phyloP scores from a whole-genome alignment of 306 rosid species.

The Dryas drummondii region DNA sequence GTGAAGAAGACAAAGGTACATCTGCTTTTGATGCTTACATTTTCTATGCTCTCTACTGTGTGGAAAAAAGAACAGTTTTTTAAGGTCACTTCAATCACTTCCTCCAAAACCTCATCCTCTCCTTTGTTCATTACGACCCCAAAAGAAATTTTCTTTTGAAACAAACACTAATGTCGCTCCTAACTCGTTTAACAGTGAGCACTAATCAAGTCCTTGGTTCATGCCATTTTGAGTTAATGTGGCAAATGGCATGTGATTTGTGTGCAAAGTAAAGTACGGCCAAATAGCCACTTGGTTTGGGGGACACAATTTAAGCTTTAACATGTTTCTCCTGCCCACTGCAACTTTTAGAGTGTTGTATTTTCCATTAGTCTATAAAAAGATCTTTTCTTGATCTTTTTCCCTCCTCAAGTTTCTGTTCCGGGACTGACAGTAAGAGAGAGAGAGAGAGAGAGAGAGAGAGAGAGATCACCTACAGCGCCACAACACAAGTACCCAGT shows the following conservation, averaged over 20 bases:
- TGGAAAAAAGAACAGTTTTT: neutral
- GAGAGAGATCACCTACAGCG: constrained; percentile 43
- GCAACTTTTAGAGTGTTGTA: neutral
- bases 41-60: neutral
- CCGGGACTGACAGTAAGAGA: constrained; percentile 24
- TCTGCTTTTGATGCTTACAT: constrained; percentile 4
- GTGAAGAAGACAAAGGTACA: neutral
- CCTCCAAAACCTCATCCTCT: neutral
- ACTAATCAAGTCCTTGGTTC: neutral
- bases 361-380: neutral
- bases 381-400: constrained; percentile 20
- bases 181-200: too few relatives aligned
- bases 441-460: constrained; percentile 10
- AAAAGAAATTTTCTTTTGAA: too few relatives aligned
- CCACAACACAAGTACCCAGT: constrained; percentile 23
- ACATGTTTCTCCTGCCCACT: constrained; percentile 2
- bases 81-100: constrained; percentile 9
- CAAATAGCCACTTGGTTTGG: constrained; percentile 1
- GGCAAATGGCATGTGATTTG: neutral
- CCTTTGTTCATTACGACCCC: neutral
- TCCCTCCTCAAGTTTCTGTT: constrained; percentile 25
- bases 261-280: neutral
- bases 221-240: neutral
- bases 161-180: too few relatives aligned
- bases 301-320: constrained; percentile 9